These are phyloP conservation scores for Physaria fendleri DNA, from an alignment of 345 rosid species.

Conservation along the genomic window DNA sequence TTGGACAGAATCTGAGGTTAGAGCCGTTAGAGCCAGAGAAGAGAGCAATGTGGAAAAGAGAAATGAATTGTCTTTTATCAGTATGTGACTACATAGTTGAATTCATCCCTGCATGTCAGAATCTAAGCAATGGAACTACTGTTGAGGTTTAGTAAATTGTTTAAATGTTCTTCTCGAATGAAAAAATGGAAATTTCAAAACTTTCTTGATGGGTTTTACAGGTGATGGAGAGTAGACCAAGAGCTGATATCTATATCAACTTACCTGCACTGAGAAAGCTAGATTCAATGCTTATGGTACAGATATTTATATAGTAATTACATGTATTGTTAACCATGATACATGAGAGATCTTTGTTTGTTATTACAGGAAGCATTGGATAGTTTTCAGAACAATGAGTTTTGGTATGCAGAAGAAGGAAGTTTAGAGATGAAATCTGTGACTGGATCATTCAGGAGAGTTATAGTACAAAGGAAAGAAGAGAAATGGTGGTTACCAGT, in stretches of 20 bases:
- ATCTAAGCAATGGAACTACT: conserved; percentile 48
- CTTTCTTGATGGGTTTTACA: conserved; percentile 4
- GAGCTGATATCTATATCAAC: conserved; percentile 79
- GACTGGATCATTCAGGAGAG: conserved; percentile 63
- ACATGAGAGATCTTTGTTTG: no score
- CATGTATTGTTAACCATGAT: not conserved
- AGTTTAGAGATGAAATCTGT: conserved; percentile 60
- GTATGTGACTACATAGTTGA: conserved; percentile 84
- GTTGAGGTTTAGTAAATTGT: conserved; percentile 50
- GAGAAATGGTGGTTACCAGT: conserved; percentile 99
- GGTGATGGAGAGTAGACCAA: conserved; percentile 72
- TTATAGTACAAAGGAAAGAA: conserved; percentile 62
- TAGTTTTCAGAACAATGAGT: conserved; percentile 65
- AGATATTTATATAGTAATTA: not conserved
- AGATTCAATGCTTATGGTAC: conserved; percentile 76
- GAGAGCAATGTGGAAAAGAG: conserved; percentile 80
- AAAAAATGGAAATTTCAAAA: not conserved
- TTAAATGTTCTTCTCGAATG: conserved; percentile 4
- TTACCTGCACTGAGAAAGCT: conserved; percentile 91
- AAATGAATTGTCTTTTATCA: conserved; percentile 82
- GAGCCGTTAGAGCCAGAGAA: conserved; percentile 83
- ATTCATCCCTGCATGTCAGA: conserved; percentile 48
- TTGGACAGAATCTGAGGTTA: conserved; percentile 77
- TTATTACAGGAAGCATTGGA: conserved; percentile 85
- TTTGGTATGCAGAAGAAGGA: conserved; percentile 94